A percentile compares a stretch with the other conserved stretches of the same genome.
phyloP scores from a whole-genome alignment of 495 filamentous ascomycete species.

The Parachaetomium inaequale region DNA sequence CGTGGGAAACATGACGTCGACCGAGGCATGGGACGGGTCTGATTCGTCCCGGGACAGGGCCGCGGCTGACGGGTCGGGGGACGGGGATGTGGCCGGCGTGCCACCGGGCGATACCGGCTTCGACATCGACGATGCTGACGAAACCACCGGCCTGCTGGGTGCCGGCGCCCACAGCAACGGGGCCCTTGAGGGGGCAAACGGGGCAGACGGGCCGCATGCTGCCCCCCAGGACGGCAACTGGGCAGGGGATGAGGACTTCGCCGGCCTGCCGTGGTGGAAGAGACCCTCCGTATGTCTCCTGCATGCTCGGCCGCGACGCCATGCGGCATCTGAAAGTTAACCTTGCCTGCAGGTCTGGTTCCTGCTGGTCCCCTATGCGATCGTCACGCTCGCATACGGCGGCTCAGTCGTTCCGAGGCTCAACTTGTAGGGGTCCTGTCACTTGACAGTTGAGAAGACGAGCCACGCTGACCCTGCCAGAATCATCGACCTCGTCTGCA shows the following conservation, averaged over 20 bases:
- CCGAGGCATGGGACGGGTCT: neutral
- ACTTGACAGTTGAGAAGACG: neutral
- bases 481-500: constrained; percentile 75
- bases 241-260: constrained; percentile 55
- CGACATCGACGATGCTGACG: constrained; percentile 30
- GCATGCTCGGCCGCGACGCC: neutral
- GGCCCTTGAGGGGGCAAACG: too few relatives aligned
- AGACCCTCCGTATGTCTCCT: constrained; percentile 61
- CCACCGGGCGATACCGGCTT: neutral
- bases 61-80: neutral
- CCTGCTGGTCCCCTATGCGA: constrained; percentile 70
- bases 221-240: constrained; percentile 28
- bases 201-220: constrained; percentile 8
- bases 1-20: constrained; percentile 4
- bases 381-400: constrained; percentile 80
- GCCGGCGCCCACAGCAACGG: constrained; percentile 11
- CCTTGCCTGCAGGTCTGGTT: constrained; percentile 64
- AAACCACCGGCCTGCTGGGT: constrained; percentile 42
- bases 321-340: neutral
- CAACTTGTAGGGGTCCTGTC: constrained; percentile 51
- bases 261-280: constrained; percentile 64
- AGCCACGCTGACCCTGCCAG: constrained; percentile 36
- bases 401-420: constrained; percentile 74
- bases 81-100: neutral
- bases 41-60: neutral